Percentiles rank a stretch among this genome's conserved stretches.
These are phyloP conservation scores for Lachancea cidri DNA, from an alignment of 805 yeast genomes.

Conservation along the genomic window DNA sequence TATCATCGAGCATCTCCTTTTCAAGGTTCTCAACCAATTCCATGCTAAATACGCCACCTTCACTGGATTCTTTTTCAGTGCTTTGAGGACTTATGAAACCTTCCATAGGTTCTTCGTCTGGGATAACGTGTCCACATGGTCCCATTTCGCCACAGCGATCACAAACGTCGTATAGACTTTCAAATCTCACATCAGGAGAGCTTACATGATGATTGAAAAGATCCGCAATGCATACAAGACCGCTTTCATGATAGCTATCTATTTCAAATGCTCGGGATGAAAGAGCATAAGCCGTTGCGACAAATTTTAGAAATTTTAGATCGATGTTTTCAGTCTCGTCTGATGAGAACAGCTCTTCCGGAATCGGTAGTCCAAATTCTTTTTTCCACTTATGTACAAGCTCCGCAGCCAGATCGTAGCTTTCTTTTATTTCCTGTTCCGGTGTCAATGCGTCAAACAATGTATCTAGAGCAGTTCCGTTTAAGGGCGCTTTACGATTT, in stretches of 20 bases:
- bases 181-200: constrained; percentile 64
- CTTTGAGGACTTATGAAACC: too few relatives aligned
- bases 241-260: constrained; percentile 68
- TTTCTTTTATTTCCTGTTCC: constrained; percentile 35
- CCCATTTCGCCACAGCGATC: constrained; percentile 43
- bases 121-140: constrained; percentile 37
- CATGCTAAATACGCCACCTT: constrained; percentile 16
- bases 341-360: constrained; percentile 28
- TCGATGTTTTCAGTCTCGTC: constrained; percentile 21
- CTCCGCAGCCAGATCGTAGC: constrained; percentile 35
- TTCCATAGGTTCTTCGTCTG: constrained; percentile 16
- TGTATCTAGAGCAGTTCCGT: constrained; percentile 59
- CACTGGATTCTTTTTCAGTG: background rate
- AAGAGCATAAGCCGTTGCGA: constrained; percentile 53
- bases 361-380: constrained; percentile 26
- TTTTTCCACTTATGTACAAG: constrained; percentile 33
- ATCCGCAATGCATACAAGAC: constrained; percentile 88
- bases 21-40: constrained; percentile 31
- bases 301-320: constrained; percentile 42
- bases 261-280: constrained; percentile 78
- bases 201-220: constrained; percentile 68
- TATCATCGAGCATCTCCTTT: constrained; percentile 13
- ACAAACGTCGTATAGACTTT: constrained; percentile 49
- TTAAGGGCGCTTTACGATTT: constrained; percentile 41
- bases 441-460: constrained; percentile 38